These are phyloP conservation scores for Parathielavia hyrcaniae DNA, from an alignment of 495 filamentous ascomycete genomes.

Conservation along the genomic window DNA sequence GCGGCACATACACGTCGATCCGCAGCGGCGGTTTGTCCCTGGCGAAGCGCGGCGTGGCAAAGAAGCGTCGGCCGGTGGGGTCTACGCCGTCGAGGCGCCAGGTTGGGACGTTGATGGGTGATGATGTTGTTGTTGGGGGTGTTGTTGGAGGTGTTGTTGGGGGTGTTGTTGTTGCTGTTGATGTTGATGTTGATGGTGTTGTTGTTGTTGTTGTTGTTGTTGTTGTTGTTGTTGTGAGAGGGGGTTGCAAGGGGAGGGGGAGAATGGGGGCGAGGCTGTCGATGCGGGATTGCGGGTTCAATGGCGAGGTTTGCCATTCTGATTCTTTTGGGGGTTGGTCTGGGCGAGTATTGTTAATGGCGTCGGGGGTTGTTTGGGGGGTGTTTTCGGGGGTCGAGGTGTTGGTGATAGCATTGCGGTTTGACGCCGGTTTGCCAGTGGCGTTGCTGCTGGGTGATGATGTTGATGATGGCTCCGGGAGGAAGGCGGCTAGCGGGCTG, in stretches of 20 bases:
- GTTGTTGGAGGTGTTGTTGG: not conserved
- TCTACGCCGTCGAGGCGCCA: slow-evolving; percentile 37
- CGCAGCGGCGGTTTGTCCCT: slow-evolving; percentile 32
- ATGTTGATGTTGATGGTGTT: too few relatives aligned
- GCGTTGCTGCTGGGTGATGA: not conserved
- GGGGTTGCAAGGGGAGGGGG: not conserved
- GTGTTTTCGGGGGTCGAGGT: not conserved
- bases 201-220: not conserved
- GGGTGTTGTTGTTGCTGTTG: too few relatives aligned
- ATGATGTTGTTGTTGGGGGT: not conserved
- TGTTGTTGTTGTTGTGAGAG: not conserved
- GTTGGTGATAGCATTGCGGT: not conserved
- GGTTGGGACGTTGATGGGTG: slow-evolving; percentile 12
- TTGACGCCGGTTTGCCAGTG: not conserved
- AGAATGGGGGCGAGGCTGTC: slow-evolving; percentile 28
- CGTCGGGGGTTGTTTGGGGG: not conserved
- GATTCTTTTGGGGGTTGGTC: not conserved
- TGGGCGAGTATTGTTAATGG: not conserved
- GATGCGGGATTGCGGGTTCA: slow-evolving; percentile 38
- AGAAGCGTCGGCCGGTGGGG: slow-evolving; percentile 35
- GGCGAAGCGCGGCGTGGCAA: slow-evolving; percentile 34
- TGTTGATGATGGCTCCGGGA: not conserved
- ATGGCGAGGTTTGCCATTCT: slow-evolving; percentile 27
- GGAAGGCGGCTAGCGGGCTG: slow-evolving; percentile 27
- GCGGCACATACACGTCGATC: slow-evolving; percentile 38